Evolutionary conservation across 805 yeast species (phyloP), one percentile per base, ranked within the genome.

Genomic region (Nakazawaea molendinolei): DNA sequence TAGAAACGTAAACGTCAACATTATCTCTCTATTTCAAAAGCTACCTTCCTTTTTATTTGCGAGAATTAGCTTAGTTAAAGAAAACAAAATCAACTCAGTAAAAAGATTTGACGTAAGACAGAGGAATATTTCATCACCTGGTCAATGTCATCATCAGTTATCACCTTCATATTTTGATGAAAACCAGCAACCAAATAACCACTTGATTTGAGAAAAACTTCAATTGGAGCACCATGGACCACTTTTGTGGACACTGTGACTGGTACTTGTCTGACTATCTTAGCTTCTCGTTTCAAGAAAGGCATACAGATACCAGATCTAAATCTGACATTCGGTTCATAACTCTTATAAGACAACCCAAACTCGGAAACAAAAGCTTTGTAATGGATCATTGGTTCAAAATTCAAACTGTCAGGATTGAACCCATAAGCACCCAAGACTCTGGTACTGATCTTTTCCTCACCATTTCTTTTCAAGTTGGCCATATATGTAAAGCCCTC

Each of bases 291-390:
- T 37, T 69, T 59, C 48, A 53, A 65, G 44, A 76, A 70, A 1
- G 81, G 77, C 67, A 76, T 65, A 15, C 73, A 57, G 3, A 71
- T 42, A 0, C 83, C 84, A 21, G 67, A 56, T 33, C 58, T 68
- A 41, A 61, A 71, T 31, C 50, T 51, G 5, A 66, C 51, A 15
- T 34, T 44, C 1, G 34, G 39, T 13, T 54, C 57, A 2, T 52
- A 44, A 31, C 61, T 55, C 23, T 52, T 56, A 47, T 70, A 69
- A 10, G 53, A 53, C 4, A 71, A 47, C 1, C 84, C 84, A 55
- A 65, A 67, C 34, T 74, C 77, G 1, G 79, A 69, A 13, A 56
- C 56, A 44, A 74, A 65, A 0, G 73, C 66, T 23, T 57, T 55
- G 33, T 59, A 61, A 49, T 71, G 74, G 28, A 74, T 47, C 14